Evolutionary conservation across 108 stramenopile genomes (phyloP).

Genomic region (Craspedostauros australis): DNA sequence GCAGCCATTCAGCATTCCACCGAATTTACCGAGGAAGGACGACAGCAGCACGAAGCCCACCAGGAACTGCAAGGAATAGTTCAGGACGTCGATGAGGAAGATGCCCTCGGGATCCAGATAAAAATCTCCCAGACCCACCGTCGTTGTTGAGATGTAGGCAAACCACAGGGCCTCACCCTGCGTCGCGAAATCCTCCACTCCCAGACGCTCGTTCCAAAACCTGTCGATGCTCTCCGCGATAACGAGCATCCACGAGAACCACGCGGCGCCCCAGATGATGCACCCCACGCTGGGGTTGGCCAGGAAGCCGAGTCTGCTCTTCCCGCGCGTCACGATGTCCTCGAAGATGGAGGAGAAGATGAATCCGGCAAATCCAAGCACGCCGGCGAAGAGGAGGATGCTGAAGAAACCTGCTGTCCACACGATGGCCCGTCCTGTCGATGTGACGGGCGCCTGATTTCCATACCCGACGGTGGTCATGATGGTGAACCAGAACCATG

Average conservation of each 20-base stretch:
- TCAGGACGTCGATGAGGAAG: conserved; percentile 23
- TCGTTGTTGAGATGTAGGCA: conserved; percentile 34
- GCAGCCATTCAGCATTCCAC: background rate
- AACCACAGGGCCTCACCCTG: conserved; percentile 35
- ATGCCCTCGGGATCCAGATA: conserved; percentile 44
- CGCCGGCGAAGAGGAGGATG: conserved; percentile 38
- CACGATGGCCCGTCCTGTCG: conserved; percentile 28
- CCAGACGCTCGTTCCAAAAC: conserved; percentile 11
- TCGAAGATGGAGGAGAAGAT: conserved; percentile 32
- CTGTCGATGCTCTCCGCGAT: conserved; percentile 9
- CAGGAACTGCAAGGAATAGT: conserved; percentile 18
- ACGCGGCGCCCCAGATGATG: conserved; percentile 35
- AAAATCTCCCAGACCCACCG: conserved; percentile 42
- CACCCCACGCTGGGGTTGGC: conserved; percentile 6
- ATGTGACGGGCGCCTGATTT: conserved; percentile 40
- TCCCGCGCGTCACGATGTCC: conserved; percentile 16
- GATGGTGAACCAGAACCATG: conserved; percentile 51
- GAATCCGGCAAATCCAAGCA: conserved; percentile 32
- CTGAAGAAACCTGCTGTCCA: conserved; percentile 34
- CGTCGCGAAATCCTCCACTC: background rate
- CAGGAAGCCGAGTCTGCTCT: conserved; percentile 4
- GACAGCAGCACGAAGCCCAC: conserved; percentile 36
- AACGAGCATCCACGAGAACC: conserved; percentile 18
- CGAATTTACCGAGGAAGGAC: conserved; percentile 31
- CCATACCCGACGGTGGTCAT: conserved; percentile 67